phyloP scores from a whole-genome alignment of 768 basidiomycete species.

The Rhizopogon vinicolor region DNA sequence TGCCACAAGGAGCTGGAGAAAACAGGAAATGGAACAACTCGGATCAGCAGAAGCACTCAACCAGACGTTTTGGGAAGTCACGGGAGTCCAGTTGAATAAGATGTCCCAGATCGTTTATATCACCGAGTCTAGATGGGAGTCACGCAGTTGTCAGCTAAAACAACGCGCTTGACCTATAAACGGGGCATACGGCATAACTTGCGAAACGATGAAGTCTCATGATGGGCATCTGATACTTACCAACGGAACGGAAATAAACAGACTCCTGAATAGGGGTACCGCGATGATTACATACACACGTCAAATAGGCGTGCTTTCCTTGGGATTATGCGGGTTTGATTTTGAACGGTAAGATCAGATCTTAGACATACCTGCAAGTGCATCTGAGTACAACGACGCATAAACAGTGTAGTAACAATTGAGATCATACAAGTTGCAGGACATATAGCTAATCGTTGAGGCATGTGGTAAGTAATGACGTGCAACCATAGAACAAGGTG shows the following conservation, averaged over 20 bases:
- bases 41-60: background rate
- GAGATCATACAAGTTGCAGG: background rate
- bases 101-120: no score
- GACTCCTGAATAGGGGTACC: no score
- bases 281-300: no score
- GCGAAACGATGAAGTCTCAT: no score
- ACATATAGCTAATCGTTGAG: background rate
- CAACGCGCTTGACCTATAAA: no score
- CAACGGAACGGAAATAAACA: no score
- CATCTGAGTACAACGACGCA: background rate
- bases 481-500: background rate
- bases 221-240: no score
- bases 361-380: background rate
- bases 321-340: background rate
- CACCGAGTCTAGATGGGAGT: no score
- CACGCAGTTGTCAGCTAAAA: no score
- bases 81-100: background rate
- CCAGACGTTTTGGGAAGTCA: background rate
- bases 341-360: background rate
- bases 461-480: background rate
- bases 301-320: no score
- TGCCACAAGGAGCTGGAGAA: background rate
- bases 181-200: no score
- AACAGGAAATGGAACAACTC: background rate
- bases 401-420: background rate